Conservation (phyloP, 2,329 filamentous ascomycete species). For the Torrubiellomyces zombiae region DNA sequence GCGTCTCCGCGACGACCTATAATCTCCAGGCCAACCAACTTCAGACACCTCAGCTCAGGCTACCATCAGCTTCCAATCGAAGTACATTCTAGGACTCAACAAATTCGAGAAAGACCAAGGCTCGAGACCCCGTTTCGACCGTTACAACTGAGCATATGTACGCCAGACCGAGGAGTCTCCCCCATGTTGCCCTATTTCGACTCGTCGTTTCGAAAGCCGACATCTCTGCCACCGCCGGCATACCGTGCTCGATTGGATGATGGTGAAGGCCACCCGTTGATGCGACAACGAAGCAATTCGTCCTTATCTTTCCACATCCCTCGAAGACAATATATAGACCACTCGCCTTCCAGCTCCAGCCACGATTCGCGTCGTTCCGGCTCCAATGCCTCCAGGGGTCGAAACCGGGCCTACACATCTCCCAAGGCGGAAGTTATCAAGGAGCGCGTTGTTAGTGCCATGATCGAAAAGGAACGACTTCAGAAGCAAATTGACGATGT, state of each 20-base stretch:
- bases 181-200: slow-evolving; percentile 37
- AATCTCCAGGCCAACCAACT: slow-evolving; percentile 43
- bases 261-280: slow-evolving; percentile 13
- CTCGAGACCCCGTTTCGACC: slow-evolving; percentile 29
- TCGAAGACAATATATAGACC: slow-evolving; percentile 20
- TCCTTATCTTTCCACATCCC: slow-evolving; percentile 40
- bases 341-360: slow-evolving; percentile 8
- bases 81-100: slow-evolving; percentile 3
- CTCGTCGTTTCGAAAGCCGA: slow-evolving; percentile 17
- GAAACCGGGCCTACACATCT: slow-evolving; percentile 26
- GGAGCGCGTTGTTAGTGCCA: slow-evolving; percentile 37
- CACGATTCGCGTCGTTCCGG: slow-evolving; percentile 17
- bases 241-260: slow-evolving; percentile 15
- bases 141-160: slow-evolving; percentile 39
- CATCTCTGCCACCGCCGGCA: slow-evolving; percentile 21
- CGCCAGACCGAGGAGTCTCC: slow-evolving; percentile 26
- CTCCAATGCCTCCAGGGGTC: slow-evolving; percentile 23
- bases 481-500: slow-evolving; percentile 43
- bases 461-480: slow-evolving; percentile 40
- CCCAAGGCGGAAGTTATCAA: slow-evolving; percentile 34
- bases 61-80: slow-evolving; percentile 20
- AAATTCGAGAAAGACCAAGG: slow-evolving; percentile 4
- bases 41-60: slow-evolving; percentile 38
- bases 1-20: slow-evolving; percentile 31
- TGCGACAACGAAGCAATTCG: slow-evolving; percentile 29